Conservation (phyloP, 2,329 filamentous ascomycete genomes). For the Drechslerella dactyloides region DNA sequence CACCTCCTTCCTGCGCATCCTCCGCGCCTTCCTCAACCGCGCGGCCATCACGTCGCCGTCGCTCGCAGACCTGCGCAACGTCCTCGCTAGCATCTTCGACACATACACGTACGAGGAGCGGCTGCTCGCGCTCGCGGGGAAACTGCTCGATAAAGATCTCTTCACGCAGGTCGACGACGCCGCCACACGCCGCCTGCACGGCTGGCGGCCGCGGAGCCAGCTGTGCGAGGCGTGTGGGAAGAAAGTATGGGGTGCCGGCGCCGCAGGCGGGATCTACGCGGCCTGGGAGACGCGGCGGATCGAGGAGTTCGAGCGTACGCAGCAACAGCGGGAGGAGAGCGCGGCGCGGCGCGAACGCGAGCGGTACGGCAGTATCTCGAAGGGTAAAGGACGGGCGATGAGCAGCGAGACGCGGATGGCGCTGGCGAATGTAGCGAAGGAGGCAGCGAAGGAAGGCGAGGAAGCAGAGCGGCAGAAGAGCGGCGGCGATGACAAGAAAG, state of each 20-base stretch:
- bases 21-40: slow-evolving; percentile 84
- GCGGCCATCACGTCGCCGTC: slow-evolving; percentile 83
- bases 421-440: background rate
- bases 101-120: slow-evolving; percentile 95
- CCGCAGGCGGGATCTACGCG: slow-evolving; percentile 76
- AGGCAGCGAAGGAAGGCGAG: slow-evolving; percentile 22
- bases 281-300: slow-evolving; percentile 73
- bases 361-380: slow-evolving; percentile 60
- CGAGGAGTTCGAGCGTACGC: slow-evolving; percentile 52
- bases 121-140: slow-evolving; percentile 81
- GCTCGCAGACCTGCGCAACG: slow-evolving; percentile 81
- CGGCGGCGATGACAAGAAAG: slow-evolving; percentile 11
- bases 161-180: slow-evolving; percentile 82
- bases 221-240: slow-evolving; percentile 85
- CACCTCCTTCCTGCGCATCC: slow-evolving; percentile 79
- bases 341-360: slow-evolving; percentile 59
- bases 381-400: slow-evolving; percentile 58
- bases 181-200: slow-evolving; percentile 75
- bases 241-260: slow-evolving; percentile 86
- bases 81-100: slow-evolving; percentile 87
- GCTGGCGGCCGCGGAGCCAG: slow-evolving; percentile 86
- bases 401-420: slow-evolving; percentile 7
- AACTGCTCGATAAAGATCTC: slow-evolving; percentile 83
- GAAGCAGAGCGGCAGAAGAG: background rate
- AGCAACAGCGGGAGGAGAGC: slow-evolving; percentile 26